Evolutionary conservation across 352 stramenopile genomes (phyloP), one percentile per base, ranked within the genome.

Genomic region (Pythium chondricola): DNA sequence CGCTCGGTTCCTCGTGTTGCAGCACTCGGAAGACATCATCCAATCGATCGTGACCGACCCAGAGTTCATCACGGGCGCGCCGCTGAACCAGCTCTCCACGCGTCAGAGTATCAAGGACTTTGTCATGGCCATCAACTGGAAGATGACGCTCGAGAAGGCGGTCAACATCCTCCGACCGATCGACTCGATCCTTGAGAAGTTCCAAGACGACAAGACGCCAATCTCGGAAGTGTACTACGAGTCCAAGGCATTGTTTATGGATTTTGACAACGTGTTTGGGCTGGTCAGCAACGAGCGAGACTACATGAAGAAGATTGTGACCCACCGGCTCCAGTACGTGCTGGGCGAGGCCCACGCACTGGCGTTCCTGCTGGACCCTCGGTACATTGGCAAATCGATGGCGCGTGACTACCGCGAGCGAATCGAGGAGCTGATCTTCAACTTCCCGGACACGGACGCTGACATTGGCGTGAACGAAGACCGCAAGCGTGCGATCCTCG

Each of bases 141-240:
- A 88, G 56, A 63, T 85, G 31, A 88, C 76, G n/a, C 47, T 89
- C 17, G 74, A 89, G 36, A 88, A 89, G 48, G 76, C 76, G 6
- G 78, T 92, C 40, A 87, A 73, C 16, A 88, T 92, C 22, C 41
- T 89, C 18, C 82, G 71, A 9, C 77, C 78, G 21, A 88, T 92
- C 32, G 77, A 92, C 33, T 60, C 88, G 8, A 87, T 87, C 10
- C 43, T 89, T 11, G 85, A 86, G 63, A 92, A 92, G 54, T 92
- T 92, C 45, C 74, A 89, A 43, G 80, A 92, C 45, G 78, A 89
- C 49, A 80, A 79, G 31, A 70, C 71, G 17, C 65, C 77, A 1
- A 88, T 92, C 41, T 89, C 77, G 3, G 80, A 92, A 45, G 77
- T 92, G 3, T 92, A 89, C 59, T 88, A 86, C 29, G 77, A 89